These are phyloP conservation scores for Alternaria dauci DNA, from an alignment of 2,329 filamentous ascomycete genomes.

Conservation along the genomic window DNA sequence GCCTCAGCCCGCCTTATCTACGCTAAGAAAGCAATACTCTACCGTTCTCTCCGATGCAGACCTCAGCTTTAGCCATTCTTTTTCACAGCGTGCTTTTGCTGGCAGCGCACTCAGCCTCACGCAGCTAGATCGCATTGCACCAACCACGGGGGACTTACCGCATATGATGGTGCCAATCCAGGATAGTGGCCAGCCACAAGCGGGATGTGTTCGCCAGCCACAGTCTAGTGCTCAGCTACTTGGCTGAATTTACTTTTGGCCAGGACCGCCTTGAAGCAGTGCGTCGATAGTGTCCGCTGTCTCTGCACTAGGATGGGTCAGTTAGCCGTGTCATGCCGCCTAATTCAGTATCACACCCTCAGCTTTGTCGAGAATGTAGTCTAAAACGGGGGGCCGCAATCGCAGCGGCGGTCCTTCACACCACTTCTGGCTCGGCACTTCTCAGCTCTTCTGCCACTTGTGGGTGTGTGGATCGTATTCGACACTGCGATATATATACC, in stretches of 20 bases:
- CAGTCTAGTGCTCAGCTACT: not conserved
- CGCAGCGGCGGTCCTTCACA: not conserved
- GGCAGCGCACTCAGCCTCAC: not conserved
- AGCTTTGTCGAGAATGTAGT: not conserved
- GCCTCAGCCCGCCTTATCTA: not conserved
- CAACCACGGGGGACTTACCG: not conserved
- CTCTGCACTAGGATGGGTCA: not conserved
- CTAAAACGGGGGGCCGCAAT: not conserved
- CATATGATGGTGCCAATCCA: not conserved
- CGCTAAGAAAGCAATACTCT: not conserved
- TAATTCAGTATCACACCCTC: not conserved
- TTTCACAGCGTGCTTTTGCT: not conserved
- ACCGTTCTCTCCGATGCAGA: not conserved
- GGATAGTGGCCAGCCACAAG: not conserved
- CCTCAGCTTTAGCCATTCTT: not conserved
- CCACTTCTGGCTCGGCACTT: not conserved
- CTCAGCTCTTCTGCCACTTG: not conserved
- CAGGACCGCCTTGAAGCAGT: not conserved
- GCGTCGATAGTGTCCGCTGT: not conserved
- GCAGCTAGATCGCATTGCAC: not conserved
- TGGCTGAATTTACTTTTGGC: not conserved
- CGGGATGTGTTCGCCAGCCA: not conserved
- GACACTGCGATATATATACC: not conserved
- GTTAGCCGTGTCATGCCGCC: not conserved
- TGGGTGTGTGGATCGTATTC: not conserved